Evolutionary conservation across 495 filamentous ascomycete species (phyloP), one percentile per base, ranked within the genome.

Genomic region (Cudoniella acicularis): DNA sequence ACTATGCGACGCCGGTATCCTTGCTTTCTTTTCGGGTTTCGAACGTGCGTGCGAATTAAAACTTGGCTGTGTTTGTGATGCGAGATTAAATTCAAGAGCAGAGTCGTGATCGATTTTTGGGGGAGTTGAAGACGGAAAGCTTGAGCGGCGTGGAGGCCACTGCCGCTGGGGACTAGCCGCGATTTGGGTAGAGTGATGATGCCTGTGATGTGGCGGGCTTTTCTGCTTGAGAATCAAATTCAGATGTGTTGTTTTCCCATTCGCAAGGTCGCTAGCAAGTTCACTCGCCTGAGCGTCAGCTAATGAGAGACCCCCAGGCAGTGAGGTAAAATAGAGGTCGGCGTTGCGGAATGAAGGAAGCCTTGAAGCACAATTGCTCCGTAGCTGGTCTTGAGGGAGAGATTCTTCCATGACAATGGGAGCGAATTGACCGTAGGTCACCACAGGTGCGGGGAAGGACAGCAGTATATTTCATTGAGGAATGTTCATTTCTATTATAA

Each of bases 281-380:
- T n/a, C n/a, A n/a, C n/a, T n/a, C n/a, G n/a, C n/a, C n/a, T n/a
- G n/a, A n/a, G n/a, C n/a, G n/a, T n/a, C n/a, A n/a, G n/a, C n/a
- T n/a, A n/a, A n/a, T n/a, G n/a, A n/a, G n/a, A n/a, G n/a, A n/a
- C n/a, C n/a, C n/a, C n/a, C n/a, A n/a, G 18, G 18, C 13, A 23
- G 47, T 4, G 17, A 10, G 2, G 17, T 23, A 22, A 23, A 49
- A 21, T 21, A 10, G 21, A 52, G 24, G 52, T 75, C 57, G 26
- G 65, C 59, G 61, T 36, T 52, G 51, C 72, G 10, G 22, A 47
- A 56, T 6, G 54, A 48, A 17, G 54, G 54, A 20, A 56, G 22
- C 42, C 27, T 54, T 3, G 41, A 48, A 2, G 16, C 11, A 36
- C n/a, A n/a, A n/a, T n/a, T n/a, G n/a, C n/a, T n/a, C n/a, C n/a